Evolutionary conservation across 176 grass and related monocot species (phyloP).

Genomic region (Carex littledalei): DNA sequence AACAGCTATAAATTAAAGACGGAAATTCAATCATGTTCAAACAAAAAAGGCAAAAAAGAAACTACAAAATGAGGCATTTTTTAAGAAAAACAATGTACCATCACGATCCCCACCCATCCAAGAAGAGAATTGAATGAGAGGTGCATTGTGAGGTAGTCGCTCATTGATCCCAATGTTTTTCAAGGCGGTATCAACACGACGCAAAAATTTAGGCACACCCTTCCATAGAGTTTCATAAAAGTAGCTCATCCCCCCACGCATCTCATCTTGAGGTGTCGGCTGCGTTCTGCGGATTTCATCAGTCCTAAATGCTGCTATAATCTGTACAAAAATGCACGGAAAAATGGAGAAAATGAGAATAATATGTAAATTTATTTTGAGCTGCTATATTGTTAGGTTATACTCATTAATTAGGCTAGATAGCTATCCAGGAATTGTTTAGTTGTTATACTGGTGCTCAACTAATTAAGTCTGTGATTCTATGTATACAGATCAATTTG

Average conservation of each 20-base stretch:
- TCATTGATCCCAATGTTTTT: constrained; percentile 96
- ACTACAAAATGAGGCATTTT: background rate
- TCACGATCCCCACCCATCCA: constrained; percentile 99
- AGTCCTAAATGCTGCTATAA: constrained; percentile 94
- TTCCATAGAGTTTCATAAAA: constrained; percentile 99
- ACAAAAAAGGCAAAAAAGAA: background rate
- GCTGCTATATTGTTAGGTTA: background rate
- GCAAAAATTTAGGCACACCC: constrained; percentile 95
- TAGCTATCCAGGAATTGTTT: background rate
- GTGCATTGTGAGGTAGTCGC: constrained; percentile 83
- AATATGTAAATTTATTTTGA: background rate
- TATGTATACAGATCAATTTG: background rate
- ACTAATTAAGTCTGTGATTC: background rate
- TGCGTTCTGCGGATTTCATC: constrained; percentile 92
- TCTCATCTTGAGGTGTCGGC: constrained; percentile 95
- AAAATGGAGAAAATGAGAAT: constrained; percentile 2
- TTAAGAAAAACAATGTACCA: constrained; percentile 45
- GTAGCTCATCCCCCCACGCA: constrained; percentile 97
- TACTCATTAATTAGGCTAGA: background rate
- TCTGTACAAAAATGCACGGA: constrained; percentile 35
- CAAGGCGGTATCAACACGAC: constrained; percentile 87
- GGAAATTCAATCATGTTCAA: background rate
- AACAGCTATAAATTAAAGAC: background rate
- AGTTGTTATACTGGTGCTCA: background rate
- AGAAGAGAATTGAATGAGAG: constrained; percentile 98